Conservation (phyloP, 352 stramenopile genomes). For the Peronospora belbahrii region DNA sequence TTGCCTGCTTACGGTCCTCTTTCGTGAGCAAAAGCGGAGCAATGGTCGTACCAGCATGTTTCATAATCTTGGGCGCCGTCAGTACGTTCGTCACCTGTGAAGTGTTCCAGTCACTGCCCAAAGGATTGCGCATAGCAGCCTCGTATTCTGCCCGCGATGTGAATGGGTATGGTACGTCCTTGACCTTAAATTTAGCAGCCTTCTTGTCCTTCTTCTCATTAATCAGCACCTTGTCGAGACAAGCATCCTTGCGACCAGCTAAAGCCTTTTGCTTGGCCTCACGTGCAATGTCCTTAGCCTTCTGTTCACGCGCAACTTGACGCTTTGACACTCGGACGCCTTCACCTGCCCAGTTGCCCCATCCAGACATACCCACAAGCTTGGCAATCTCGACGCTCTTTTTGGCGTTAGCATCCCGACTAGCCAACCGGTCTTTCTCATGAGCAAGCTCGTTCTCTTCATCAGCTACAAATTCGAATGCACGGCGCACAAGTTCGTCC, state of each 20-base stretch:
- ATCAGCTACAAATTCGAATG: constrained; percentile 91
- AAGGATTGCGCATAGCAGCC: constrained; percentile 90
- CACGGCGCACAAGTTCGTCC: constrained; percentile 90
- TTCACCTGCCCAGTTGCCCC: constrained; percentile 87
- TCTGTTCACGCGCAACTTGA: constrained; percentile 77
- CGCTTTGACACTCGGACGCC: constrained; percentile 68
- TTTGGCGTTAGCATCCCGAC: constrained; percentile 58
- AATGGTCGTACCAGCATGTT: constrained; percentile 90
- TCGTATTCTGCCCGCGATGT: constrained; percentile 96
- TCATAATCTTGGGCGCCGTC: constrained; percentile 91
- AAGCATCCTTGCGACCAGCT: constrained; percentile 59
- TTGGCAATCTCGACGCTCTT: constrained; percentile 72
- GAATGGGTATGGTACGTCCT: constrained; percentile 96
- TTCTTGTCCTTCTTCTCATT: constrained; percentile 89
- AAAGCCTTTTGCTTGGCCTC: constrained; percentile 69
- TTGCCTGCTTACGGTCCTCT: constrained; percentile 76
- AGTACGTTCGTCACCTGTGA: constrained; percentile 84
- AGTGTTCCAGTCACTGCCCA: constrained; percentile 94
- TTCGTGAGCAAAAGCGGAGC: constrained; percentile 87
- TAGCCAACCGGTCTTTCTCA: constrained; percentile 85
- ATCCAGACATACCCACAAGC: constrained; percentile 82
- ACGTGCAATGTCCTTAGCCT: constrained; percentile 59
- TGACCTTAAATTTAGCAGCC: constrained; percentile 68
- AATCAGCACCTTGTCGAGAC: constrained; percentile 66
- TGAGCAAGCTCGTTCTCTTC: constrained; percentile 91